A percentile compares a stretch with the other conserved stretches of the same genome.
These are phyloP conservation scores for Yamadazyma conglobata DNA, from an alignment of 1,139 yeast species.

Conservation along the genomic window DNA sequence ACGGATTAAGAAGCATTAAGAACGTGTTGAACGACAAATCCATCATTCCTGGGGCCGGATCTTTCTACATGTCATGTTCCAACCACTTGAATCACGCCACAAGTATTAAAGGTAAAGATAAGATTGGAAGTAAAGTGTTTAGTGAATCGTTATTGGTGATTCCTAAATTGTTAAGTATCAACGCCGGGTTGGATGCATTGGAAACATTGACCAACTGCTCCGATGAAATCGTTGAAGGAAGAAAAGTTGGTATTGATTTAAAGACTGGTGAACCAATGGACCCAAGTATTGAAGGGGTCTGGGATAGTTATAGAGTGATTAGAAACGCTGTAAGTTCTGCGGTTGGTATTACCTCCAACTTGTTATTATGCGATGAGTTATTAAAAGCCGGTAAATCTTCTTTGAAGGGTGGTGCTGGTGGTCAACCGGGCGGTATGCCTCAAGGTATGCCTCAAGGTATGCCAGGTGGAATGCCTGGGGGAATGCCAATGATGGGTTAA, in stretches of 20 bases:
- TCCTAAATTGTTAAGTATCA: constrained; percentile 89
- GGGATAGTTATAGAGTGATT: constrained; percentile 93
- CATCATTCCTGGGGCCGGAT: constrained; percentile 96
- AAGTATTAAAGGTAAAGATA: constrained; percentile 77
- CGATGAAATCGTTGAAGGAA: constrained; percentile 82
- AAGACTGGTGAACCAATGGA: constrained; percentile 94
- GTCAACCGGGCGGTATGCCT: constrained; percentile 12
- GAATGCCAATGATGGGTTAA: constrained; percentile 9
- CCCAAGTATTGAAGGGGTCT: constrained; percentile 89
- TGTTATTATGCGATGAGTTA: constrained; percentile 91
- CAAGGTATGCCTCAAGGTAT: constrained; percentile 13
- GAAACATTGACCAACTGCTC: constrained; percentile 88
- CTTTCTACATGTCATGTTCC: constrained; percentile 83
- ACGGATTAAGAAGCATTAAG: constrained; percentile 92
- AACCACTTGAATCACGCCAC: constrained; percentile 55
- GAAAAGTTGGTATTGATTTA: constrained; percentile 86
- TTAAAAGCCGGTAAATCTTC: constrained; percentile 95
- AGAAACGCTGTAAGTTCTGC: constrained; percentile 92
- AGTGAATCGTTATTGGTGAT: constrained; percentile 86
- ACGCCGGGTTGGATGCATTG: constrained; percentile 91
- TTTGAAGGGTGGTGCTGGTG: constrained; percentile 48
- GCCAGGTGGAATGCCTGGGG: constrained; percentile 25
- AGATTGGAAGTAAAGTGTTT: constrained; percentile 90
- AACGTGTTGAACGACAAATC: constrained; percentile 83
- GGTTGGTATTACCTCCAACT: constrained; percentile 89